Evolutionary conservation across 441 rosid species (phyloP), one percentile per base, ranked within the genome.

Genomic region (Populus hybrid): DNA sequence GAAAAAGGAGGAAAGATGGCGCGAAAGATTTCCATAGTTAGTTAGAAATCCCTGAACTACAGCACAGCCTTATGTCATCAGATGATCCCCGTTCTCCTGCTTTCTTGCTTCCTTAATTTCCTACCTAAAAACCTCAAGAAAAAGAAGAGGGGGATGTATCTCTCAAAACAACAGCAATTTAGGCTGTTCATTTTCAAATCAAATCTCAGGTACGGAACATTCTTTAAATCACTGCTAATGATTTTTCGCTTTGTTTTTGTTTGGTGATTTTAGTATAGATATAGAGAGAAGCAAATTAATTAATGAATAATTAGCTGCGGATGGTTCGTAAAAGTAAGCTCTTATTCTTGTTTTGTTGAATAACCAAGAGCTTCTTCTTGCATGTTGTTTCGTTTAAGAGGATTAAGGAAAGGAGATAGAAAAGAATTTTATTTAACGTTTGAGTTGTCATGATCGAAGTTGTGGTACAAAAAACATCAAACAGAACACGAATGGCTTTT

Each of bases 1-100:
- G 57, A 50, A 30, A 61, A 36, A 66, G 76, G 26, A 21, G 85
- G 76, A 46, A 42, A 50, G 59, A 74, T 57, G 86, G 81, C 83
- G 85, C 84, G 76, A 78, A 83, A 82, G 64, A 46, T 67, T 46
- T 57, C 54, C 30, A 42, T 61, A 42, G 20, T 50, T 50, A 50
- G 6, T 42, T 12, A 42, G 4, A 23, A 42, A 42, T 6, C 64
- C 74, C 32, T 14, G 7, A 46, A 6, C 34, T 10, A 10, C 28
- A 20, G 72, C 67, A 50, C 1, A 50, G 57, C 57, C 57, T 50
- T 50, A 0, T 50, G 1, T 50, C 57, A 50, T 50, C 57, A 50
- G 57, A 50, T 50, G 57, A 50, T 14, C 14, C 18, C 57, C 57
- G 18, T 14, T 50, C 57, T 5, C 57, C 57, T 50, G 5, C 57